A percentile compares a stretch with the other conserved stretches of the same genome.
Evolutionary conservation across 352 stramenopile genomes (phyloP).

Genomic region (Halophytophthora polymorphica): DNA sequence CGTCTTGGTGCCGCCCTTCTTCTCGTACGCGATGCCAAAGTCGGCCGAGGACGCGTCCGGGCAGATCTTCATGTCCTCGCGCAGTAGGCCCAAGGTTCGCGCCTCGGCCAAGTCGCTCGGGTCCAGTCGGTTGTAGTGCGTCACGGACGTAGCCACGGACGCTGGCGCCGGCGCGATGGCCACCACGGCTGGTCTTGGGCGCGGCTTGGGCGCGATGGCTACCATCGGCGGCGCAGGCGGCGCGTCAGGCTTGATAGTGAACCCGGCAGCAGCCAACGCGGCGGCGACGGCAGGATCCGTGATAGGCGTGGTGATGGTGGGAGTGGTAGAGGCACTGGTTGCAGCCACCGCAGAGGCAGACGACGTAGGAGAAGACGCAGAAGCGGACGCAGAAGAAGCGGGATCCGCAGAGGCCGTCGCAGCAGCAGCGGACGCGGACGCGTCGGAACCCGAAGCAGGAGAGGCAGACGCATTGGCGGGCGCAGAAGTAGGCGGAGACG

Average conservation of each 20-base stretch:
- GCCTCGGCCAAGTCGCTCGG: constrained; percentile 51
- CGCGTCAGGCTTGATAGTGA: constrained; percentile 3
- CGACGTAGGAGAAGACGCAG: too few relatives aligned
- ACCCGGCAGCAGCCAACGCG: background rate
- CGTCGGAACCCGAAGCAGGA: too few relatives aligned
- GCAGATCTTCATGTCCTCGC: constrained; percentile 39
- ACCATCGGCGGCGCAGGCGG: background rate
- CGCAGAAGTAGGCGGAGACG: too few relatives aligned
- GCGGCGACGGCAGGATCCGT: too few relatives aligned
- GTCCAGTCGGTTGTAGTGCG: constrained; percentile 63
- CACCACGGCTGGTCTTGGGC: background rate
- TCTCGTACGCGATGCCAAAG: constrained; percentile 76
- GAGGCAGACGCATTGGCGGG: too few relatives aligned
- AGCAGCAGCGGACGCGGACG: too few relatives aligned
- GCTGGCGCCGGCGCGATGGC: constrained; percentile 13
- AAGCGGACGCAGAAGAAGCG: too few relatives aligned
- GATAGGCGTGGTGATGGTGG: too few relatives aligned
- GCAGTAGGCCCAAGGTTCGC: constrained; percentile 44
- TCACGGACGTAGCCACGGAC: constrained; percentile 2
- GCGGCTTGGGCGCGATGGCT: constrained; percentile 4
- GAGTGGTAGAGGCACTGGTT: too few relatives aligned
- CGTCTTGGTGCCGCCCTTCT: constrained; percentile 54
- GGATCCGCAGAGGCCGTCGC: too few relatives aligned
- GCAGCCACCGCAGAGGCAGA: too few relatives aligned
- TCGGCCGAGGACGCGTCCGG: constrained; percentile 40